These are phyloP conservation scores for Beauveria australis DNA, from an alignment of 2,329 filamentous ascomycete species.

Conservation along the genomic window DNA sequence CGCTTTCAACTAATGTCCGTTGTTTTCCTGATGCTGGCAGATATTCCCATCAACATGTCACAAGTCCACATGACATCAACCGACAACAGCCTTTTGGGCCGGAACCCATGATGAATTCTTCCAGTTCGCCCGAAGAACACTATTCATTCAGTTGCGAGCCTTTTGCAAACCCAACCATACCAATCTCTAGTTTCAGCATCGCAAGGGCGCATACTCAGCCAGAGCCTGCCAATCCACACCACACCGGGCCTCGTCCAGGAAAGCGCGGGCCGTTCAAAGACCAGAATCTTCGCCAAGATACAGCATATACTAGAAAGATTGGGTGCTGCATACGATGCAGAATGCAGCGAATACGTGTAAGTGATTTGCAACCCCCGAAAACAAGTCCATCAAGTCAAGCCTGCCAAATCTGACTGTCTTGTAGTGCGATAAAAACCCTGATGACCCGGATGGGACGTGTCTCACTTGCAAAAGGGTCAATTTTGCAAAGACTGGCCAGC, in stretches of 20 bases:
- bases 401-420: background rate
- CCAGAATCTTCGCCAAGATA: constrained; percentile 41
- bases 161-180: background rate
- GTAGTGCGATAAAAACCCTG: constrained; percentile 46
- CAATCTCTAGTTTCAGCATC: background rate
- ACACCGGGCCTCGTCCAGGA: constrained; percentile 14
- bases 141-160: background rate
- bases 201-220: background rate
- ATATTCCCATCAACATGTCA: constrained; percentile 2
- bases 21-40: background rate
- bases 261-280: constrained; percentile 48
- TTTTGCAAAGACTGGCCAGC: constrained; percentile 41
- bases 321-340: constrained; percentile 53
- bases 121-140: background rate
- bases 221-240: background rate
- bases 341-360: constrained; percentile 53
- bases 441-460: constrained; percentile 40
- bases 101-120: background rate
- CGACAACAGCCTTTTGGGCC: background rate
- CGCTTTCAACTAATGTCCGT: background rate
- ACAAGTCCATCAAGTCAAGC: background rate
- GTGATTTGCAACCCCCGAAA: background rate
- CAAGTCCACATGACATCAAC: background rate
- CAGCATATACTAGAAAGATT: constrained; percentile 48
- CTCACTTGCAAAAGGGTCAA: constrained; percentile 45